Evolutionary conservation across 2,329 filamentous ascomycete genomes (phyloP), one percentile per base, ranked within the genome.

Genomic region (Ophiocordyceps unilateralis): DNA sequence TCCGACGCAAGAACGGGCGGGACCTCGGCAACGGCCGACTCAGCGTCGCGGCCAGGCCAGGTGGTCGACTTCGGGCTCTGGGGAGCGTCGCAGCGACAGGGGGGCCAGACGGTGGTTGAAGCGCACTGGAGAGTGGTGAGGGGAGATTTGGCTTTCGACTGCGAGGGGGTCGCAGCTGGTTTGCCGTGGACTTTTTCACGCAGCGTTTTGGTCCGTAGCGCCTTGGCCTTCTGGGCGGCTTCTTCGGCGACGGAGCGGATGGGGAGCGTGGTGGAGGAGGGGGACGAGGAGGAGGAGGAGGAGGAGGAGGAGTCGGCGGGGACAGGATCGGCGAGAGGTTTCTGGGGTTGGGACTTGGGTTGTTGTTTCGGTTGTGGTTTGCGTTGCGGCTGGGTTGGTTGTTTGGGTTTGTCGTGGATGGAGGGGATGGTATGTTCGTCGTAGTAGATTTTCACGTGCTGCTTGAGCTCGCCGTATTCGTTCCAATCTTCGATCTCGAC

Each of bases 401-500:
- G 32, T 15, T 34, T 34, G 15, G 69, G 67, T 42, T 69, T 67
- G 51, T 72, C 59, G 64, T 66, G 58, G 62, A 73, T 68, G 57
- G 67, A 58, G 28, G 72, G 70, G 50, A 76, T 73, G 41, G 73
- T 76, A 53, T 65, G 66, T 50, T 78, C 74, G 63, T 78, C 74
- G 58, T 73, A 73, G 62, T 72, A 76, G 51, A 81, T 74, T 47
- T 70, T 78, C 53, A 96, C 77, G 53, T 89, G 82, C 62, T 89
- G 77, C 61, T 87, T 86, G 47, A 98, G 74, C 64, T 96, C 89
- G 62, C 87, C 87, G 62, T 93, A 95, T 61, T 98, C 91, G 67
- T 98, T 98, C 91, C 89, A 96, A 59, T 98, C 91, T 64, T 98
- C 91, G 49, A 96, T 78, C 62, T 96, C 81, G 49, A 89, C 82